Base-by-base conservation (phyloP, 345 rosid species). In the Acer saccharum region DNA sequence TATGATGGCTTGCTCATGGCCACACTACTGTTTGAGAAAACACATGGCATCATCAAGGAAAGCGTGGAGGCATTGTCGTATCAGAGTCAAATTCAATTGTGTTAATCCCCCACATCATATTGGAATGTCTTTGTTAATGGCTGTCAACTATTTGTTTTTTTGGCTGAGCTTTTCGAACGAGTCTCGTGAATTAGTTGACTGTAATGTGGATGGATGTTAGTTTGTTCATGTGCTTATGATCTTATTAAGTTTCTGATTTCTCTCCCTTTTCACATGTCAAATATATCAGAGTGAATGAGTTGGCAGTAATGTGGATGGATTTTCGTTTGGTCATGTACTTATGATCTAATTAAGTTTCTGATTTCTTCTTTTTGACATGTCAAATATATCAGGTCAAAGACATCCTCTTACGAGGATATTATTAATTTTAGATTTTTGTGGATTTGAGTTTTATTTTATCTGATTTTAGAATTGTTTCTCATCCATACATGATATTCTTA, bases 61-160 rank as follows among this genome's bases (percentile, higher is more conserved):
- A 39, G 73, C 9, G 4, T 32, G 64, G 71, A 23, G 32, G 60
- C n/a, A 8, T 50, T 69, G 76, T 73, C 65, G 55, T 25, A 65
- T 39, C n/a, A 71, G 25, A 79, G 78, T 72, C 71, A 73, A 81
- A 74, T 74, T 57, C 61, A 65, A 65, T 41, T 64, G 32, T 72
- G 77, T 73, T 68, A 6, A 46, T 72, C 58, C 39, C 39, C 39
- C 68, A 48, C 25, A 61, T 35, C 76, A 57, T 12, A 44, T 73
- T 48, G 71, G 74, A 68, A 67, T 23, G 71, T 70, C 78, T 68
- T 72, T 75, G 41, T 78, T 79, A 63, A 17, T 81, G 58, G 20
- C 70, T 52, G 81, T 85, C 83, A 79, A 78, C 61, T 52, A 18
- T 63, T 20, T 65, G 52, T 70, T 64, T 60, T 60, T 60, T 60